Evolutionary conservation across 2,329 filamentous ascomycete genomes (phyloP).

Genomic region (Alternaria incomplexa): DNA sequence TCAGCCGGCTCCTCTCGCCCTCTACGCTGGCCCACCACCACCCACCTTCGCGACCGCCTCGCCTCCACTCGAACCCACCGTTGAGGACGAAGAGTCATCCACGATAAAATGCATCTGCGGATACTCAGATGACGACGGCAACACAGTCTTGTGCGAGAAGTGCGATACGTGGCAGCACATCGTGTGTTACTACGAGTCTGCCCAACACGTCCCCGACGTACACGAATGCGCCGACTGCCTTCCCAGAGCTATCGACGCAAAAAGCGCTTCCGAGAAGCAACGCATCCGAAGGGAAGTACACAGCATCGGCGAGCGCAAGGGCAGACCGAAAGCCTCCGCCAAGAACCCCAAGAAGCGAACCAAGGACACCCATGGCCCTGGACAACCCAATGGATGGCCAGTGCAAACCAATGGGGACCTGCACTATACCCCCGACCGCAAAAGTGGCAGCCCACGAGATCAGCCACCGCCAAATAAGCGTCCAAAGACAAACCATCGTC

Average conservation of each 20-base stretch:
- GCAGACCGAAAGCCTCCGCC: conserved; percentile 74
- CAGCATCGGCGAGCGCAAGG: conserved; percentile 65
- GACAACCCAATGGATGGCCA: conserved; percentile 70
- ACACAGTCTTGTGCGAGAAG: conserved; percentile 92
- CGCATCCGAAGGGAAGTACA: conserved; percentile 65
- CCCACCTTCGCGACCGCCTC: conserved; percentile 46
- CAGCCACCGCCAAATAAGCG: conserved; percentile 74
- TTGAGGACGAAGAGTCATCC: conserved; percentile 78
- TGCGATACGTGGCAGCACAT: conserved; percentile 99
- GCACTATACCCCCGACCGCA: conserved; percentile 53
- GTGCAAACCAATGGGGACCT: conserved; percentile 65
- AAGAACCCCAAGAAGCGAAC: conserved; percentile 90
- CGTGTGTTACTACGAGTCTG: conserved; percentile 88
- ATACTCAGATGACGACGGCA: conserved; percentile 93
- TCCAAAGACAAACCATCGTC: conserved; percentile 78
- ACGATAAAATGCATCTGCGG: conserved; percentile 98
- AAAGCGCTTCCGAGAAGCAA: conserved; percentile 77
- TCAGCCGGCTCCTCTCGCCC: conserved; percentile 49
- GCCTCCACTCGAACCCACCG: conserved; percentile 46
- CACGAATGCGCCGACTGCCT: conserved; percentile 92
- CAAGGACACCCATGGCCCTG: conserved; percentile 66
- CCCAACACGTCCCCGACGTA: conserved; percentile 71
- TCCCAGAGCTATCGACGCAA: conserved; percentile 74
- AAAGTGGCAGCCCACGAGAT: conserved; percentile 59
- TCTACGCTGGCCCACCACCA: conserved; percentile 34